Conservation (phyloP, 768 basidiomycete species). For the Naematelia encephala region DNA sequence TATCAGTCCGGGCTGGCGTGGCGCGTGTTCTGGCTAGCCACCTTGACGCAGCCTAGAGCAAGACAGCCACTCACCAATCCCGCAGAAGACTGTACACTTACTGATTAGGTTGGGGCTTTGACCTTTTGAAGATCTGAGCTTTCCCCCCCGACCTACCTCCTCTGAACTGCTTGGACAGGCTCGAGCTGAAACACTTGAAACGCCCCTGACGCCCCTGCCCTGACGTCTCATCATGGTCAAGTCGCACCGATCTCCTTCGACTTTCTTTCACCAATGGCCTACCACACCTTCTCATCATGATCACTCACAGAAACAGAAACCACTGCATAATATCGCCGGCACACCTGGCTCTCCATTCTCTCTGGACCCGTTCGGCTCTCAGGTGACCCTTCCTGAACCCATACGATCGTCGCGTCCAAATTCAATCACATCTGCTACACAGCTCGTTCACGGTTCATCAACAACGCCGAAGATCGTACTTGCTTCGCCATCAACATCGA, state of each 20-base stretch:
- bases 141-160: too few species aligned
- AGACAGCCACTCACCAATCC: too few species aligned
- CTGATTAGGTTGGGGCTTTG: too few species aligned
- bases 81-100: too few species aligned
- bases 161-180: too few species aligned
- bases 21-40: background rate
- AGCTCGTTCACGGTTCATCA: conserved; percentile 1
- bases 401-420: conserved; percentile 7
- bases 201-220: conserved; percentile 4
- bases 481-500: conserved; percentile 26
- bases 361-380: conserved; percentile 27
- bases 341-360: conserved; percentile 14
- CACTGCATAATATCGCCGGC: background rate
- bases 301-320: too few species aligned
- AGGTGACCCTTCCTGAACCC: conserved; percentile 19
- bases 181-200: too few species aligned
- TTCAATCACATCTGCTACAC: conserved; percentile 10
- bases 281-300: background rate
- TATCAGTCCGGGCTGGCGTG: background rate
- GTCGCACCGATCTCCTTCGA: background rate
- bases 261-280: conserved; percentile 1
- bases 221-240: conserved; percentile 1
- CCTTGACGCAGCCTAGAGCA: background rate
- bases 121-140: too few species aligned
- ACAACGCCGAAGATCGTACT: conserved; percentile 25